A percentile compares a stretch with the other conserved stretches of the same genome.
phyloP scores from a whole-genome alignment of 345 rosid genomes.

The Draba incana region DNA sequence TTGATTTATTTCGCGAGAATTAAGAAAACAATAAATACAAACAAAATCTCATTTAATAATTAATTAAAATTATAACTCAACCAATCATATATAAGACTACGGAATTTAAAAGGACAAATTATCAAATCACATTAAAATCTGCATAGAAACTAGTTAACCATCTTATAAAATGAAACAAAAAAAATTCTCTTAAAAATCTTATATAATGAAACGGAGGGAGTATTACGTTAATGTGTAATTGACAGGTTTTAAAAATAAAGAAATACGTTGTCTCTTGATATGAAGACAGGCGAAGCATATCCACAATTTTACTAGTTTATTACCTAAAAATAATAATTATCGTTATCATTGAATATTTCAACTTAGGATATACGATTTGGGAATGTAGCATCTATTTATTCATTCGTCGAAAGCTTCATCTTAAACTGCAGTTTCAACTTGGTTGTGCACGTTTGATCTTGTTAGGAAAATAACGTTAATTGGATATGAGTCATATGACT shows the following conservation, averaged over 20 bases:
- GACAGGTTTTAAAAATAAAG: conserved; percentile 14
- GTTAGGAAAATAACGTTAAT: conserved; percentile 9
- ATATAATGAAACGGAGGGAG: too few relatives aligned
- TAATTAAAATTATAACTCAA: too few relatives aligned
- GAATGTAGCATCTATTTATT: conserved; percentile 35
- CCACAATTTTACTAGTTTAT: conserved; percentile 14
- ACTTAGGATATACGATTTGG: conserved; percentile 39
- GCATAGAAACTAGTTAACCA: too few relatives aligned
- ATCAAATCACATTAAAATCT: too few relatives aligned
- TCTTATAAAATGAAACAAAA: too few relatives aligned
- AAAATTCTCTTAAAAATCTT: too few relatives aligned
- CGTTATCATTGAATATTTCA: conserved; percentile 30
- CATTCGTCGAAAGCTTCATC: conserved; percentile 27
- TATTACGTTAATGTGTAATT: conserved; percentile 31
- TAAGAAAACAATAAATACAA: too few relatives aligned
- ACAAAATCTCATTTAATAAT: too few relatives aligned
- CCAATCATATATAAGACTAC: too few relatives aligned
- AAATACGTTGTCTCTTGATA: conserved; percentile 36
- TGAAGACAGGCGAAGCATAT: conserved; percentile 42
- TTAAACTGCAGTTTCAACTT: conserved; percentile 12
- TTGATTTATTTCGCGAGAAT: too few relatives aligned
- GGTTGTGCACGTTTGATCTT: conserved; percentile 32
- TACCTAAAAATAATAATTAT: conserved; percentile 3
- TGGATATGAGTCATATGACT: conserved; percentile 41
- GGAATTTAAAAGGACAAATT: too few relatives aligned